These are phyloP conservation scores for Nakazawaea wyomingensis DNA, from an alignment of 805 yeast species.

Conservation along the genomic window DNA sequence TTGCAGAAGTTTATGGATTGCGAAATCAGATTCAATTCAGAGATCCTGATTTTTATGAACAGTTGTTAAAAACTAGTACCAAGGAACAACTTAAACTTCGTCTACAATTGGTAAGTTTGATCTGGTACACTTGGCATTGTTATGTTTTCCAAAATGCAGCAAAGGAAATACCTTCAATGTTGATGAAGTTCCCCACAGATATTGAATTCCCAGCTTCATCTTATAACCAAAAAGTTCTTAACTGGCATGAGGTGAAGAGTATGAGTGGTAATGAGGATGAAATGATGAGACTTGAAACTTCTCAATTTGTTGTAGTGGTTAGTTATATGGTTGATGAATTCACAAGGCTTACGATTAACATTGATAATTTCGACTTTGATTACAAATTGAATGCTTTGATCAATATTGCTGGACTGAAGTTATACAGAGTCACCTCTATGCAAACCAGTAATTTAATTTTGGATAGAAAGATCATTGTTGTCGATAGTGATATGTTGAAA, in stretches of 20 bases:
- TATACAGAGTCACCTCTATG: slow-evolving; percentile 15
- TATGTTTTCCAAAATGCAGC: slow-evolving; percentile 27
- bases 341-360: slow-evolving; percentile 14
- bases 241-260: neutral
- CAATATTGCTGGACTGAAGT: neutral
- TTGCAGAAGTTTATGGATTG: slow-evolving; percentile 27
- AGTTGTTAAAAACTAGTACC: slow-evolving; percentile 22
- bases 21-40: slow-evolving; percentile 13
- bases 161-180: slow-evolving; percentile 32
- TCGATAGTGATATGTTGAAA: slow-evolving; percentile 30
- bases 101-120: slow-evolving; percentile 27
- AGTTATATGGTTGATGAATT: slow-evolving; percentile 14
- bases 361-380: slow-evolving; percentile 13
- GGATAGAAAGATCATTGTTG: slow-evolving; percentile 24
- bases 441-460: slow-evolving; percentile 12
- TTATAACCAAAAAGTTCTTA: neutral
- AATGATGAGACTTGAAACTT: slow-evolving; percentile 14
- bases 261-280: slow-evolving; percentile 18
- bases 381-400: slow-evolving; percentile 2
- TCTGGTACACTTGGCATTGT: slow-evolving; percentile 36
- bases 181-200: slow-evolving; percentile 25
- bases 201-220: slow-evolving; percentile 27
- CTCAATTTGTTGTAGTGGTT: slow-evolving; percentile 16
- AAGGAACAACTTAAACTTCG: slow-evolving; percentile 29
- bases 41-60: slow-evolving; percentile 20